Percentiles rank a stretch among this genome's conserved stretches.
These are phyloP conservation scores for Sarocladium brachiariae DNA, from an alignment of 2,329 filamentous ascomycete genomes.

Conservation along the genomic window DNA sequence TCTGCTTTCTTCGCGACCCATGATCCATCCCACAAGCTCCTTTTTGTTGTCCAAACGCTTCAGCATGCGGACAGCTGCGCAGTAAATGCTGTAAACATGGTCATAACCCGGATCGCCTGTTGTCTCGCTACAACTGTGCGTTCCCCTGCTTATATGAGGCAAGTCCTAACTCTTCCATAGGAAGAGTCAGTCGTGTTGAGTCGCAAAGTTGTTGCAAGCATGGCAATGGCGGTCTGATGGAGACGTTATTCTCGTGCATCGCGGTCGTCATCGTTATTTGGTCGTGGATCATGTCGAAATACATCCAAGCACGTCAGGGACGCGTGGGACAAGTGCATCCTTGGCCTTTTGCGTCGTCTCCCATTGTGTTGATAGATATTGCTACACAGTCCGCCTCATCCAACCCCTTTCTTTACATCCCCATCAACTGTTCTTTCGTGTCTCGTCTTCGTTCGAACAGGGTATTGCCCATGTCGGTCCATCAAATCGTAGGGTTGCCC, in stretches of 20 bases:
- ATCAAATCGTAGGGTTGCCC: slow-evolving; percentile 10
- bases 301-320: slow-evolving; percentile 6
- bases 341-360: slow-evolving; percentile 4
- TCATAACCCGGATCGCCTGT: too few relatives aligned
- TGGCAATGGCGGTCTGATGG: neutral
- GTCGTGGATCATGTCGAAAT: slow-evolving; percentile 10
- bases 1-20: too few relatives aligned
- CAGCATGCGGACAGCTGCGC: too few relatives aligned
- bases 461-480: slow-evolving; percentile 15
- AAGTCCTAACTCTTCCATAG: too few relatives aligned
- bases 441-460: slow-evolving; percentile 12
- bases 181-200: too few relatives aligned
- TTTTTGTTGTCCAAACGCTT: too few relatives aligned
- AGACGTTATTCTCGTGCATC: neutral
- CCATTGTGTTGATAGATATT: slow-evolving; percentile 8
- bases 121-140: too few relatives aligned
- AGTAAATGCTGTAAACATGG: too few relatives aligned
- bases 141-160: too few relatives aligned
- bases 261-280: slow-evolving; percentile 7
- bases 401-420: neutral
- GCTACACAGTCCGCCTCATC: slow-evolving; percentile 2
- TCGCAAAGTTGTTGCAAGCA: neutral
- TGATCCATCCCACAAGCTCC: too few relatives aligned
- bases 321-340: neutral
- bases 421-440: slow-evolving; percentile 10